Percentiles rank a stretch among this genome's conserved stretches.
phyloP scores from a whole-genome alignment of 305 asterid species.

The Fraxinus greggii region DNA sequence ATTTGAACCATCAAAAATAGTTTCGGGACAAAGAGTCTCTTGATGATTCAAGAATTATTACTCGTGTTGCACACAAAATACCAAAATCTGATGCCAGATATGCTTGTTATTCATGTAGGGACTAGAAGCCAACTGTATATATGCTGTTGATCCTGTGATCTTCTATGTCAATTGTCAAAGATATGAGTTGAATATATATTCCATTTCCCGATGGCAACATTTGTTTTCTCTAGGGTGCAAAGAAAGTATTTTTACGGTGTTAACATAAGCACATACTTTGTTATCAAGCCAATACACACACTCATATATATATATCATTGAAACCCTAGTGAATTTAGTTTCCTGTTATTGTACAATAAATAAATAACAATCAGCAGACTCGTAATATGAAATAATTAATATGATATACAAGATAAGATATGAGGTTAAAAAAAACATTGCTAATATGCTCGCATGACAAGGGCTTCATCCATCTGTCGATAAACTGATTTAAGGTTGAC shows the following conservation, averaged over 20 bases:
- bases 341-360: no score
- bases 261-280: no score
- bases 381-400: neutral
- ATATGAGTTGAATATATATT: constrained; percentile 36
- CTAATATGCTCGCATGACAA: neutral
- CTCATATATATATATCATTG: neutral
- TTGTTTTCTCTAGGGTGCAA: constrained; percentile 26
- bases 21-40: neutral
- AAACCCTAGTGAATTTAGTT: neutral
- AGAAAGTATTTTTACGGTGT: constrained; percentile 9
- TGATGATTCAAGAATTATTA: neutral
- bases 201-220: constrained; percentile 9
- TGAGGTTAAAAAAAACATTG: no score
- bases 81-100: neutral
- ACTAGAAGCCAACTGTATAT: neutral
- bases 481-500: neutral
- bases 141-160: constrained; percentile 16
- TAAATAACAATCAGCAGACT: no score
- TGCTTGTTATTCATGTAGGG: neutral
- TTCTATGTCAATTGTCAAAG: constrained; percentile 46
- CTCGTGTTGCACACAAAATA: neutral
- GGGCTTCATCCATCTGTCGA: neutral
- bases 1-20: neutral
- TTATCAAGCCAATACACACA: no score
- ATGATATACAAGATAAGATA: no score